These are phyloP conservation scores for Akanthomyces lecanii DNA, from an alignment of 2,329 filamentous ascomycete genomes.

Conservation along the genomic window DNA sequence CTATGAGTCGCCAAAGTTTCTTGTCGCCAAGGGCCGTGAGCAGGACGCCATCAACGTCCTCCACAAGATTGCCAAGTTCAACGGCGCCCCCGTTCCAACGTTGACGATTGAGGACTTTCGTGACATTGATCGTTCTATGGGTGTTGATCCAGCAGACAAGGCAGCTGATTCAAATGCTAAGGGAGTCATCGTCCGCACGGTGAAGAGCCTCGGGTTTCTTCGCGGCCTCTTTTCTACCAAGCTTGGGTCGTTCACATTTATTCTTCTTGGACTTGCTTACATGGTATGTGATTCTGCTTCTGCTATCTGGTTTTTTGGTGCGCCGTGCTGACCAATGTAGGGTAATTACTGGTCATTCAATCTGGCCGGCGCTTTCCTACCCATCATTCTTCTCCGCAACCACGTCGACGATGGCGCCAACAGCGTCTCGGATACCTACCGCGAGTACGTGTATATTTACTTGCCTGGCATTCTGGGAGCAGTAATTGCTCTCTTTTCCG, in stretches of 20 bases:
- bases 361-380: slow-evolving; percentile 29
- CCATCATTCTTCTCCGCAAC: slow-evolving; percentile 42
- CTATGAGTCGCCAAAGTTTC: slow-evolving; percentile 54
- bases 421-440: slow-evolving; percentile 39
- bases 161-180: not conserved
- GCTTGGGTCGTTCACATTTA: not conserved
- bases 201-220: slow-evolving; percentile 5
- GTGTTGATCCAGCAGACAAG: not conserved
- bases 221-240: slow-evolving; percentile 1
- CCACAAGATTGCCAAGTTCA: slow-evolving; percentile 51
- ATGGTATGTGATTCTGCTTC: slow-evolving; percentile 1
- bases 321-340: not conserved
- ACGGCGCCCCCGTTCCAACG: slow-evolving; percentile 28
- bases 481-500: slow-evolving; percentile 28
- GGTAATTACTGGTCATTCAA: slow-evolving; percentile 24
- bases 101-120: slow-evolving; percentile 6
- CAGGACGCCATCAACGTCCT: slow-evolving; percentile 49
- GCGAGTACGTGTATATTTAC: slow-evolving; percentile 45
- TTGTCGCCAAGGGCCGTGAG: slow-evolving; percentile 52
- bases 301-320: not conserved
- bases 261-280: slow-evolving; percentile 4
- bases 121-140: not conserved
- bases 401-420: slow-evolving; percentile 35
- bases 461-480: slow-evolving; percentile 42
- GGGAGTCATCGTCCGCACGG: not conserved